Base-by-base conservation (phyloP, 1,284 basidiomycete species). In the Heterobasidion irregulare region DNA sequence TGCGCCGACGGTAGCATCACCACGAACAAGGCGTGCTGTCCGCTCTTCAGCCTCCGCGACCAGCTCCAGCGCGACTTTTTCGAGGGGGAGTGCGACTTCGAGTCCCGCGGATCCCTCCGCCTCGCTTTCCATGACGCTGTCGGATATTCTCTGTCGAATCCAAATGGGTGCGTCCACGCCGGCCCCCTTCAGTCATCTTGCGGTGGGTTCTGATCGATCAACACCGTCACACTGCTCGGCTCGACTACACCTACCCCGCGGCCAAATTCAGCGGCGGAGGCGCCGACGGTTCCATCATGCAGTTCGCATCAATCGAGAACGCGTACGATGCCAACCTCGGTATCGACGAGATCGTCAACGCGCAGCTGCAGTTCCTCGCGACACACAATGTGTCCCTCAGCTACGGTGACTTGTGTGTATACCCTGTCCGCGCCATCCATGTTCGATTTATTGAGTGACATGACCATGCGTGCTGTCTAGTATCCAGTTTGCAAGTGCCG, bases 71-170 rank as follows among this genome's bases (percentile, higher is more conserved):
- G 59, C 18, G 72, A 70, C 56, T 59, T 76, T 5, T 74, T 76
- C 62, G 72, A 75, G 34, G 65, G 65, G 52, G 60, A 71, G 56
- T 76, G 75, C 56, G 72, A 70, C 52, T 72, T 75, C 64, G 70
- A 74, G 52, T 72, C 71, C 15, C 75, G 73, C 59, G 72, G 74
- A 56, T 67, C 73, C 13, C 61, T 76, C 38, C 70, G 75, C 32
- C 58, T 76, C 57, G 70, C 74, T 18, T 76, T 77, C 67, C 75
- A 76, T 62, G 75, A 76, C 54, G 73, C 71, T 43, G 73, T 74
- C 52, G 74, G 71, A 4, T 72, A 68, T 54, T 75, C 73, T 61
- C 26, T 26, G 6, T 59, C 5, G 61, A 60, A 6, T 35, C 36
- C 12, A 18, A 16, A 35, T 34, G 6, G 33, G 49, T 48, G 8